Conservation (phyloP, 2,329 filamentous ascomycete species). For the Chrysoporthe puriensis region DNA sequence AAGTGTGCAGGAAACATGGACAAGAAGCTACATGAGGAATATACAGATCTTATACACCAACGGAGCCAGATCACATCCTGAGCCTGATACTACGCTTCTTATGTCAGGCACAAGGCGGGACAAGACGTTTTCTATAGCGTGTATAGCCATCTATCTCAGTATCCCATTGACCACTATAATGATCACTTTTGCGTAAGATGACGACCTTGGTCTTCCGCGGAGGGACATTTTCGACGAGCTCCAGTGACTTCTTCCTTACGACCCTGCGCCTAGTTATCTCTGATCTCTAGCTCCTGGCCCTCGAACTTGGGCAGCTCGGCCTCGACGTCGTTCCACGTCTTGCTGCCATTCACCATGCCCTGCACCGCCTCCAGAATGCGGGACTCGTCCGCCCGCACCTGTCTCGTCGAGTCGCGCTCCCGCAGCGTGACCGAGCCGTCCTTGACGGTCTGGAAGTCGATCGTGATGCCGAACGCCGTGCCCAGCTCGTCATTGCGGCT, state of each 20-base stretch:
- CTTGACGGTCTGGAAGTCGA: constrained; percentile 94
- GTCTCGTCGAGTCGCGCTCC: constrained; percentile 87
- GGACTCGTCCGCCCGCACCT: constrained; percentile 82
- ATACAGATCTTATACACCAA: too few species aligned
- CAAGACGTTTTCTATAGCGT: neutral
- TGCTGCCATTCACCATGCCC: constrained; percentile 51
- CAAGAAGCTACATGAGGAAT: too few species aligned
- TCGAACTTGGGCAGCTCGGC: constrained; percentile 83
- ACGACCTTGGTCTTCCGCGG: neutral
- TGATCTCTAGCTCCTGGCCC: constrained; percentile 66
- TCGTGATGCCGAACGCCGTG: constrained; percentile 89
- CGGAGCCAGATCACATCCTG: too few species aligned
- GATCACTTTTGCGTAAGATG: neutral
- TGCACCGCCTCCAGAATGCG: constrained; percentile 78
- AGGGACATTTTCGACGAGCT: neutral
- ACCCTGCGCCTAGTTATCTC: neutral
- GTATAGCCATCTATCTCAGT: neutral
- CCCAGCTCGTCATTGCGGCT: constrained; percentile 94
- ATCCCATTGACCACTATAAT: neutral
- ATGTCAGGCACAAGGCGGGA: neutral
- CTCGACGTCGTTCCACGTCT: constrained; percentile 71
- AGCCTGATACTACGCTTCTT: neutral
- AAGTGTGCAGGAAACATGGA: too few species aligned
- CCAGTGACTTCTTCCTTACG: neutral
- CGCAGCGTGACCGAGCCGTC: constrained; percentile 85